Base-by-base conservation (phyloP, 257 asterid species). In the Schizonepeta tenuifolia region DNA sequence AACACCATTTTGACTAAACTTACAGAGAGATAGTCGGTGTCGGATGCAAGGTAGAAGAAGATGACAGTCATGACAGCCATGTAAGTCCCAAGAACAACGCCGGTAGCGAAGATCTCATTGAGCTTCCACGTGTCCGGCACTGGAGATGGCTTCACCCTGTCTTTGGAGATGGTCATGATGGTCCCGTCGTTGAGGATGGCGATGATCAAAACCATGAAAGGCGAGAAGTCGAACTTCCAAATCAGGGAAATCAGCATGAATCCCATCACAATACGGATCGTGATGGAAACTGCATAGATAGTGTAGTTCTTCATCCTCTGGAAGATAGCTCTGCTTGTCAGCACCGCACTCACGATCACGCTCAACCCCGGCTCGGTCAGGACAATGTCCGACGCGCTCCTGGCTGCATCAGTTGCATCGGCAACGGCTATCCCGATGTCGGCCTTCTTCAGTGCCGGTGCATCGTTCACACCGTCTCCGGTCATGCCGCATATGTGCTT, bases 41-140 rank as follows among this genome's bases (percentile, higher is more conserved):
- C 92, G 11, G 83, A 51, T 71, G 90, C 97, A 9, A 86, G 85
- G 81, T 80, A 90, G 89, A 87, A 93, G 89, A 93, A 93, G 50
- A 90, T 31, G 33, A 87, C 95, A 1, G 97, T 88, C 83, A 84
- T 84, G 81, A 93, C 1, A 26, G 97, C 98, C 77, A 83, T 84
- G 83, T 93, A 93, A 8, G 95, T 83, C 70, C 98, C 98, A 18
- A 93, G 91, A 51, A 93, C 93, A 62, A 93, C 54, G 6, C 98
- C 97, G 0, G 97, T 88, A 79, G 96, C 92, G 21, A 93, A 93
- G 62, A 93, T 92, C 69, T 92, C 98, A 2, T 88, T 88, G 65
- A 92, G 96, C 82, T 92, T 92, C 98, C 98, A 92, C 1, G 98
- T 87, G 59, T 92, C 98, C 1, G 98, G 98, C 58, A 88, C 56